Conservation (phyloP, 805 yeast species). For the Candida argentea region DNA sequence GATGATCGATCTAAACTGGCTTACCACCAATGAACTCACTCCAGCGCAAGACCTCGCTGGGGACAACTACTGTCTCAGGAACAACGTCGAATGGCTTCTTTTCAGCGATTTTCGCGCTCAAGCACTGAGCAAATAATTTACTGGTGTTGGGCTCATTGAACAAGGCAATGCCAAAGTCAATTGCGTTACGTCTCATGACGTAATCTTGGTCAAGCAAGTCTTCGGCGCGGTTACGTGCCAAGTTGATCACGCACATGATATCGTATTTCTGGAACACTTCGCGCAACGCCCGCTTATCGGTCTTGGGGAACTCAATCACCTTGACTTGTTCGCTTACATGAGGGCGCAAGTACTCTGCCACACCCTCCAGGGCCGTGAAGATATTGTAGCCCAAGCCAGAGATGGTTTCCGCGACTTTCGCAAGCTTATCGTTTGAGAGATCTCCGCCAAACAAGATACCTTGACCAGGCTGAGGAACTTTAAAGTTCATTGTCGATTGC, state of each 20-base stretch:
- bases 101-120: constrained; percentile 56
- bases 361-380: constrained; percentile 66
- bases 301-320: constrained; percentile 82
- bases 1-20: constrained; percentile 52
- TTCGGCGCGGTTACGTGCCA: constrained; percentile 87
- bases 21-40: constrained; percentile 93
- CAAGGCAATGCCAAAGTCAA: constrained; percentile 92
- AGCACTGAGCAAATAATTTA: constrained; percentile 71
- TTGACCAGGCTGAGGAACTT: constrained; percentile 81
- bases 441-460: constrained; percentile 96
- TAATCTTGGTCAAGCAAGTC: constrained; percentile 79
- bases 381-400: constrained; percentile 71
- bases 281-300: constrained; percentile 86
- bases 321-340: constrained; percentile 40
- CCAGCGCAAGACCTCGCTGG: constrained; percentile 89
- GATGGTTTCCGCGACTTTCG: constrained; percentile 60
- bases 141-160: constrained; percentile 97
- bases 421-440: constrained; percentile 57
- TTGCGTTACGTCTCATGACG: constrained; percentile 98
- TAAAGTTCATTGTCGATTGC: constrained; percentile 95
- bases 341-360: constrained; percentile 55
- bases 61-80: constrained; percentile 45
- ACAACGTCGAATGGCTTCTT: constrained; percentile 37
- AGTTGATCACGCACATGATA: constrained; percentile 81
- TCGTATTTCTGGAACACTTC: constrained; percentile 86